Conservation (phyloP, 805 yeast genomes). For the Wickerhamiella vanderwaltii region DNA sequence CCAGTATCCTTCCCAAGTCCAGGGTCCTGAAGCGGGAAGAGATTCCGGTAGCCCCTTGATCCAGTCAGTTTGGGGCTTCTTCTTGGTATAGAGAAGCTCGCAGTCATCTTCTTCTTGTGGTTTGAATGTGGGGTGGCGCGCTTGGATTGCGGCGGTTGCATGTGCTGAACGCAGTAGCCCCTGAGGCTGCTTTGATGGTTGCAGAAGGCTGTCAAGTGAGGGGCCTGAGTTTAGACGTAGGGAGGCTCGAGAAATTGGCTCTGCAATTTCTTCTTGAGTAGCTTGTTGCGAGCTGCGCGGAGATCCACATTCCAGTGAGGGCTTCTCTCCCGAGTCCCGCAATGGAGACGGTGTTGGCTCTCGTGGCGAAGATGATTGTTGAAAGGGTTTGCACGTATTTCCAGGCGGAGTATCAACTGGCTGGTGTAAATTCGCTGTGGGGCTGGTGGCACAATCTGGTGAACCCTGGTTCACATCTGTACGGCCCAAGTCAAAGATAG, state of each 20-base stretch:
- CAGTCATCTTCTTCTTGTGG: background rate
- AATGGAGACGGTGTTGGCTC: too few species aligned
- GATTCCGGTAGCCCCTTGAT: background rate
- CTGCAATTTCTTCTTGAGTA: background rate
- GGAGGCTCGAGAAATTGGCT: background rate
- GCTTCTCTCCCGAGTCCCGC: too few species aligned
- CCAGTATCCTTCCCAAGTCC: constrained; percentile 14
- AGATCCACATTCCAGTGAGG: too few species aligned
- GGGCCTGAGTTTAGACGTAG: background rate
- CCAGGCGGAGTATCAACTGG: too few species aligned
- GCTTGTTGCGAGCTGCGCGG: too few species aligned
- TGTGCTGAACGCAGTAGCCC: background rate
- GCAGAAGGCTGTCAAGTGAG: constrained; percentile 1
- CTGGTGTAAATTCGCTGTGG: too few species aligned
- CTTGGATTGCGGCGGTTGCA: too few species aligned
- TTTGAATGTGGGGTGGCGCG: background rate
- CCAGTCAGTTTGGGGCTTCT: background rate
- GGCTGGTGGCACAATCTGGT: too few species aligned
- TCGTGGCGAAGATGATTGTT: too few species aligned
- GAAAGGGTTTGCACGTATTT: too few species aligned
- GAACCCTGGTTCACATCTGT: too few species aligned
- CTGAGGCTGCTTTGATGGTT: constrained; percentile 1
- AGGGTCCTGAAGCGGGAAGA: constrained; percentile 8
- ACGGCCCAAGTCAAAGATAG: background rate
- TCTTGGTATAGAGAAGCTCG: background rate